Base-by-base conservation (phyloP, 139 green algal genomes). In the Nannochloris sp. region DNA sequence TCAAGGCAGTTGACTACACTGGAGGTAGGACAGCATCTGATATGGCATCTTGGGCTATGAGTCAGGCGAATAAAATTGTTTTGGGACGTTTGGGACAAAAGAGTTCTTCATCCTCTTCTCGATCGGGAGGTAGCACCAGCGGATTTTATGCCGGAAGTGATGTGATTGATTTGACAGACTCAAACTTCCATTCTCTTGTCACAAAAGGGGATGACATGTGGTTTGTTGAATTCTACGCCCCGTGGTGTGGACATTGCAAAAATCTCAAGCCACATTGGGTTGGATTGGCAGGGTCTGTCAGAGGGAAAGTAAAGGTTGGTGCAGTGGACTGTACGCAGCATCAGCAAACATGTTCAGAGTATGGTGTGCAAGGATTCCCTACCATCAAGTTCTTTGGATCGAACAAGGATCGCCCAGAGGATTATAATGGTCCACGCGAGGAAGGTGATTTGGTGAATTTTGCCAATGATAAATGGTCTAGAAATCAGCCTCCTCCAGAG, bases 321-420 rank as follows among this genome's bases (percentile, higher is more conserved):
- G 86, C 88, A 0, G 88, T 96, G 21, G 85, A 96, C 75, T 96
- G 90, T 75, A 90, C 85, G 0, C 66, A 23, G 2, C 70, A 85
- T 62, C 60, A 88, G 71, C 60, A 73, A 14, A 81, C 75, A 2
- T 90, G 85, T 67, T 29, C 27, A 21, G 64, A 86, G 64, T 89
- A 72, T 50, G 60, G 67, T 7, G 72, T 90, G 25, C 72, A 80
- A 66, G 90, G 90, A 24, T 96, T 91, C 76, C 90, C 90, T 46
- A 97, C 89, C 44, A 79, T 96, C 67, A 92, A 94, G 76, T 84
- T 84, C 29, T 97, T 96, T 66, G 87, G 81, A 6, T 43, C 59
- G 3, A 72, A 83, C 76, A 93, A 95, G 78, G 60, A 78, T 53
- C n/a, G n/a, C 10, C 83, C 87, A 1, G 48, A 80, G 66, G 85